Evolutionary conservation across 495 filamentous ascomycete genomes (phyloP).

Genomic region (Evernia prunastri): DNA sequence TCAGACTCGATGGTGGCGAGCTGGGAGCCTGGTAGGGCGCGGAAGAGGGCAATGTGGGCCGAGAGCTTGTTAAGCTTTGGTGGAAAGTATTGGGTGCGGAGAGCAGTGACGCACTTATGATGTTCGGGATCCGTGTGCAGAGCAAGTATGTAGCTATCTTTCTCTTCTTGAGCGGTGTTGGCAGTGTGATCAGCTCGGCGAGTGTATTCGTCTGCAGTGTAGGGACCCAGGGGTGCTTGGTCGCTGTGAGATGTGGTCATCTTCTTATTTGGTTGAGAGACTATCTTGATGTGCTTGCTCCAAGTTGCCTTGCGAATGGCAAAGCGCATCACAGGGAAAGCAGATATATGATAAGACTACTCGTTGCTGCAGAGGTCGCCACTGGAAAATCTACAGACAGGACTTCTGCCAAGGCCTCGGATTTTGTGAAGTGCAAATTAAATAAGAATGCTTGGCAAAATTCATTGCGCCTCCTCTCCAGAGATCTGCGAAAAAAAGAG

Average conservation of each 20-base stretch:
- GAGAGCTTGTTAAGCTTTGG: slow-evolving; percentile 29
- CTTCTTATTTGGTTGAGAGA: not conserved
- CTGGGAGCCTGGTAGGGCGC: slow-evolving; percentile 28
- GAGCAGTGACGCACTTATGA: slow-evolving; percentile 26
- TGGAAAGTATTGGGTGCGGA: slow-evolving; percentile 29
- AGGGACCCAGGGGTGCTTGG: not conserved
- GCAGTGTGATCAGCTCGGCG: slow-evolving; percentile 23
- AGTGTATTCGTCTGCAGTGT: not conserved
- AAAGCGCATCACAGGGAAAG: not conserved
- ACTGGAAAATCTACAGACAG: too few species aligned
- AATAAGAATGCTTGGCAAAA: too few species aligned
- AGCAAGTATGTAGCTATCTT: slow-evolving; percentile 27
- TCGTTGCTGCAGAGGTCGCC: too few species aligned
- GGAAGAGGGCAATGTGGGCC: slow-evolving; percentile 33
- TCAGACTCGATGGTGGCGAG: slow-evolving; percentile 21
- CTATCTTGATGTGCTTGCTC: not conserved
- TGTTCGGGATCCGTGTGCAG: slow-evolving; percentile 26
- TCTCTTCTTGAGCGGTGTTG: slow-evolving; percentile 18
- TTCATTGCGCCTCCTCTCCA: too few species aligned
- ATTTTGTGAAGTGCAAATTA: too few species aligned
- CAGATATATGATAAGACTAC: too few species aligned
- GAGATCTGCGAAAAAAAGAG: too few species aligned
- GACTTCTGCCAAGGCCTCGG: too few species aligned
- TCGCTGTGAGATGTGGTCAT: not conserved
- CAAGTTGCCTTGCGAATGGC: not conserved